Evolutionary conservation across 2,329 filamentous ascomycete species (phyloP).

Genomic region (Aspergillus fijiensis): DNA sequence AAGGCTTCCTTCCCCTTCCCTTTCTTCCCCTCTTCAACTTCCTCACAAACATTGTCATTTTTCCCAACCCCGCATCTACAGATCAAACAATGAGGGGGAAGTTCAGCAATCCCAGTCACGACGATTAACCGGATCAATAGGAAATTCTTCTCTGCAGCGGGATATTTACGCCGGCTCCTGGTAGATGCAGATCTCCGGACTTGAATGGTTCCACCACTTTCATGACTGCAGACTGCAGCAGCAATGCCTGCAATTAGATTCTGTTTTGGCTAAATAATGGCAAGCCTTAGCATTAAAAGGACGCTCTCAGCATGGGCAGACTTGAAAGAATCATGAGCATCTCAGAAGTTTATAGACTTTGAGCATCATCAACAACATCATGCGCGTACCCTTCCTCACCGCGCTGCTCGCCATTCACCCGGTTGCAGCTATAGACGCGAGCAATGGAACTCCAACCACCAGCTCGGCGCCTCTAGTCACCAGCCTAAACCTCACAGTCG

Average conservation of each 20-base stretch:
- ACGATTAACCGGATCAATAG: slow-evolving; percentile 1
- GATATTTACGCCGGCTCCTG: not conserved
- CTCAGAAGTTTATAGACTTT: not conserved
- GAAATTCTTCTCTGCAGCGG: not conserved
- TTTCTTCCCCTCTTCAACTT: not conserved
- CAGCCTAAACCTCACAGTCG: not conserved
- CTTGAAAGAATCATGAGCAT: not conserved
- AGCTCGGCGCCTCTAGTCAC: not conserved
- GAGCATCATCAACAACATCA: not conserved
- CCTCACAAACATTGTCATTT: not conserved
- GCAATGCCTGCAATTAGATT: not conserved
- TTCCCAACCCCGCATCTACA: not conserved
- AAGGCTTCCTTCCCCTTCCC: not conserved
- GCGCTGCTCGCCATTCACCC: not conserved
- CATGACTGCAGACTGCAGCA: not conserved
- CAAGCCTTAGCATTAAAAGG: not conserved
- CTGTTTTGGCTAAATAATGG: not conserved
- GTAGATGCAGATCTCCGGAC: not conserved
- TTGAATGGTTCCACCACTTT: not conserved
- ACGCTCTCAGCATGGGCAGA: not conserved
- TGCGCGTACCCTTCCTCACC: not conserved
- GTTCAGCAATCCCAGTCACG: not conserved
- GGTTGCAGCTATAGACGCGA: not conserved
- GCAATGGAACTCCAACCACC: not conserved
- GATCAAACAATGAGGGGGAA: not conserved